phyloP scores from a whole-genome alignment of 1,139 yeast genomes.

The Scheffersomyces illinoinensis region DNA sequence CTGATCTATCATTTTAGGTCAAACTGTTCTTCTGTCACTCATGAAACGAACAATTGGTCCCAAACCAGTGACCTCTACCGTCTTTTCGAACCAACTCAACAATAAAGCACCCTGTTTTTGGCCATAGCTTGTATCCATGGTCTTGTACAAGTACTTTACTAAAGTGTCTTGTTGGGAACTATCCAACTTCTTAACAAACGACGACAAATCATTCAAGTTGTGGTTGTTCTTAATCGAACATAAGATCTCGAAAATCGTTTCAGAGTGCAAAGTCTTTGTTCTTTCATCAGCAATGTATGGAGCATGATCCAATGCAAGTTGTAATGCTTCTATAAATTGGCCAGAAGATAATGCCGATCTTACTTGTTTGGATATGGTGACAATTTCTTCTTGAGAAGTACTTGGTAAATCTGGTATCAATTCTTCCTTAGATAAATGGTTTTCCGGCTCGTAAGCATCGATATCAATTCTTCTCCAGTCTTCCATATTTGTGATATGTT shows the following conservation, averaged over 20 bases:
- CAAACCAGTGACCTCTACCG: conserved; percentile 80
- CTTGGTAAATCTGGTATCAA: conserved; percentile 52
- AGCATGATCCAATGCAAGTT: conserved; percentile 64
- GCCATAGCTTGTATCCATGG: conserved; percentile 75
- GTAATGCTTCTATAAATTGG: conserved; percentile 65
- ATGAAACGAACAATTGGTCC: conserved; percentile 87
- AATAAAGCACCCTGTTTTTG: conserved; percentile 86
- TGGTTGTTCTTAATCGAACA: conserved; percentile 68
- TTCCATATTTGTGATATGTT: conserved; percentile 21
- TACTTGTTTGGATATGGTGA: conserved; percentile 54
- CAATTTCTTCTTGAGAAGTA: conserved; percentile 51
- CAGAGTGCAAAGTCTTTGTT: conserved; percentile 49
- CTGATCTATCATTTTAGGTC: conserved; percentile 5
- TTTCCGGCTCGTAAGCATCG: conserved; percentile 86
- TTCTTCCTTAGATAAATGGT: conserved; percentile 63
- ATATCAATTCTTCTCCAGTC: conserved; percentile 85
- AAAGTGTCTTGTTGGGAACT: conserved; percentile 74
- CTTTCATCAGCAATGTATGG: conserved; percentile 77
- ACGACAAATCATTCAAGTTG: conserved; percentile 56
- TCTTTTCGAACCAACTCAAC: conserved; percentile 90
- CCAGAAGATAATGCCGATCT: conserved; percentile 72
- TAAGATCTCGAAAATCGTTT: conserved; percentile 72
- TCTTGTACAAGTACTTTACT: conserved; percentile 82
- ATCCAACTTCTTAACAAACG: conserved; percentile 57
- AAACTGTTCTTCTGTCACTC: conserved; percentile 82